Conservation (phyloP, 108 stramenopile genomes). For the Nannochloropsis gaditana region DNA sequence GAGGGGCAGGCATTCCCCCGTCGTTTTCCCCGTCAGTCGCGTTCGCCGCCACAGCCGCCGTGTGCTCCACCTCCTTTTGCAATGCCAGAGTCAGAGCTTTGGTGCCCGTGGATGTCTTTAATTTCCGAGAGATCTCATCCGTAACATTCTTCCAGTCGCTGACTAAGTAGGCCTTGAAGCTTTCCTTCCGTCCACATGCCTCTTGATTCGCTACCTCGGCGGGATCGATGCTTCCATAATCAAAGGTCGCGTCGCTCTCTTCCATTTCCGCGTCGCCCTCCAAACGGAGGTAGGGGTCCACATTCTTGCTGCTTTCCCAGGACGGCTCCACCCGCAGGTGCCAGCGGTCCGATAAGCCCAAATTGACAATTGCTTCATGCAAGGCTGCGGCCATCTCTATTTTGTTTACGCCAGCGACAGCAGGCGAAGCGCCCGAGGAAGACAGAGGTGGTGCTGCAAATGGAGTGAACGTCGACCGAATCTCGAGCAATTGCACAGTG, state of each 20-base stretch:
- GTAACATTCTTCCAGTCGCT: conserved; percentile 8
- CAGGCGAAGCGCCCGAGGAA: not conserved
- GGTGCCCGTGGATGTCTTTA: not conserved
- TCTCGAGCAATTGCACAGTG: not conserved
- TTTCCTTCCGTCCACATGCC: not conserved
- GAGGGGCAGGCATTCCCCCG: not conserved
- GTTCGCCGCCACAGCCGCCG: not conserved
- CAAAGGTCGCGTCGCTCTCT: not conserved
- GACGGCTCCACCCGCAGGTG: not conserved
- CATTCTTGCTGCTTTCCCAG: not conserved
- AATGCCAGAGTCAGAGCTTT: not conserved
- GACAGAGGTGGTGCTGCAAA: not conserved
- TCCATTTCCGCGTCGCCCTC: not conserved
- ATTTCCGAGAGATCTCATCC: not conserved
- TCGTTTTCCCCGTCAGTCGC: not conserved
- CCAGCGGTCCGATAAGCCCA: not conserved
- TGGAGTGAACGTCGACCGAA: not conserved
- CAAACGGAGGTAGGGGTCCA: not conserved
- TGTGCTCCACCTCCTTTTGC: not conserved
- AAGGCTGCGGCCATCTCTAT: not conserved
- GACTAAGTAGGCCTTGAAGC: not conserved
- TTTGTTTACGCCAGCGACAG: not conserved
- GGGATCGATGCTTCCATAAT: not conserved
- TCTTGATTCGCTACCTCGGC: not conserved
- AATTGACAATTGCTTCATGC: not conserved